Base-by-base conservation (phyloP, 805 yeast species). In the Wickerhamiella vanderwaltii region DNA sequence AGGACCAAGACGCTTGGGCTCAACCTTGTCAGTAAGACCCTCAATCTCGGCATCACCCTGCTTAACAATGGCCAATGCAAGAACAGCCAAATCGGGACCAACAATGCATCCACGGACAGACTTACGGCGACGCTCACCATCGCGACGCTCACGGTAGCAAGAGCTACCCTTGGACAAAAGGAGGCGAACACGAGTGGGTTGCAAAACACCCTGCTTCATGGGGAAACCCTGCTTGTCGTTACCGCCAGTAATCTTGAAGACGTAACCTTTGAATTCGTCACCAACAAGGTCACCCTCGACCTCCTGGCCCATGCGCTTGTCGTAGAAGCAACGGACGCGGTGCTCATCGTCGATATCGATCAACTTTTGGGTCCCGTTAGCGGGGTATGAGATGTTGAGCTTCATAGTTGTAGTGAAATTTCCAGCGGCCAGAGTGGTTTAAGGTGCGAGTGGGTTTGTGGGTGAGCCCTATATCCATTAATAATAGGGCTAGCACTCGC, bases 221-320 rank as follows among this genome's bases (percentile, higher is more conserved):
- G 98, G 97, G 95, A 91, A 91, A 76, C 98, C 98, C 77, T 91
- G 98, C 76, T 91, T 91, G 77, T 91, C 98, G 82, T 91, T 91
- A 80, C 98, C 98, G 68, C 98, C 98, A 62, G 96, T 72, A 70
- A 91, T 87, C 77, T 81, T 93, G 83, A 91, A 87, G 66, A 85
- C 70, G 86, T 91, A 91, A 65, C 98, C 98, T 73, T 86, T 88
- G 88, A 88, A 85, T 75, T 93, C 98, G 64, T 91, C 97, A 65
- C 94, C 94, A 62, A 91, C 82, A 54, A 85, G 70, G 71, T 91
- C 98, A 72, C 97, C 98, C 66, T 86, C 95, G 66, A 91, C 94
- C 74, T 91, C 98, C 74, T 86, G 96, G 65, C 98, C 98, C 79
- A 91, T 84, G 72, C 97, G 86, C 81, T 91, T 91, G 69, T 91